phyloP scores from a whole-genome alignment of 352 stramenopile genomes.

The Pythium monospermum region DNA sequence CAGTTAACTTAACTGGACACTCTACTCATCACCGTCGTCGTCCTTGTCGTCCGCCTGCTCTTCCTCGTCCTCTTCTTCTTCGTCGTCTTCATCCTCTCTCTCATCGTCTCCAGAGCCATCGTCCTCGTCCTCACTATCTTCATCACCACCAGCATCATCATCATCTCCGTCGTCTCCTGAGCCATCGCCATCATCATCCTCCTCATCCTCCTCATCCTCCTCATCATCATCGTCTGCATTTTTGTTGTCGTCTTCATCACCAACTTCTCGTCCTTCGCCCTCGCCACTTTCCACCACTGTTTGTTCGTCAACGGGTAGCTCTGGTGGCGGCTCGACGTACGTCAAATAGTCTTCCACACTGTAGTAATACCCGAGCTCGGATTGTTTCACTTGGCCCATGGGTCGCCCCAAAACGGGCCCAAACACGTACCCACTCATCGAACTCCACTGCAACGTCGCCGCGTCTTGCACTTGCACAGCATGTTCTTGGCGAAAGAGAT shows the following conservation, averaged over 20 bases:
- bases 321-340: constrained; percentile 34
- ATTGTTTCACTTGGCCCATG: constrained; percentile 19
- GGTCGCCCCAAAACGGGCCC: constrained; percentile 38
- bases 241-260: no score
- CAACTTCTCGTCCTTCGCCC: no score
- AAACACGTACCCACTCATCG: constrained; percentile 69
- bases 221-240: constrained; percentile 5
- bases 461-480: constrained; percentile 60
- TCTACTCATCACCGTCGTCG: constrained; percentile 5
- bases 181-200: constrained; percentile 4
- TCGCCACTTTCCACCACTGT: constrained; percentile 1
- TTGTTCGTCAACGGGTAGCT: not conserved
- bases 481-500: constrained; percentile 55
- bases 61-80: constrained; percentile 8
- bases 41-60: constrained; percentile 10
- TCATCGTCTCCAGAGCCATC: constrained; percentile 26
- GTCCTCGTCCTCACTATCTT: constrained; percentile 17
- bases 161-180: constrained; percentile 18
- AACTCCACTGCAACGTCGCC: constrained; percentile 52
- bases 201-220: constrained; percentile 1
- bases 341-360: constrained; percentile 60
- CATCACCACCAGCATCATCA: constrained; percentile 16
- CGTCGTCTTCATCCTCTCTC: constrained; percentile 17
- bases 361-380: constrained; percentile 34
- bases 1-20: constrained; percentile 1